Conservation (phyloP, 1,284 basidiomycete genomes). For the Marasmius sp. region DNA sequence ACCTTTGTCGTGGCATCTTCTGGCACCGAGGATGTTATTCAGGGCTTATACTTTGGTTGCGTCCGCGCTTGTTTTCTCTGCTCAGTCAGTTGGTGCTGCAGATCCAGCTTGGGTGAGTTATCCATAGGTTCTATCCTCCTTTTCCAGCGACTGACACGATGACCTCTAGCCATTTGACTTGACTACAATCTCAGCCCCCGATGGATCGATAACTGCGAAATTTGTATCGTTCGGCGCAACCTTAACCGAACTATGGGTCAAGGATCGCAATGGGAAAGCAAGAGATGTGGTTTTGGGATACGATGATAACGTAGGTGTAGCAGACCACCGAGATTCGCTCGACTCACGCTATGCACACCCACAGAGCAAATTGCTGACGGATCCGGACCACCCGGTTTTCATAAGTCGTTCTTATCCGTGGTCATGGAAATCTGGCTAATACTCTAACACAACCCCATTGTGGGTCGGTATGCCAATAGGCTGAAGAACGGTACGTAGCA, state of each 20-base stretch:
- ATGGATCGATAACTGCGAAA: slow-evolving; percentile 52
- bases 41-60: not conserved
- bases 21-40: not conserved
- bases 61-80: not conserved
- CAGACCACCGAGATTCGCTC: not conserved
- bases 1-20: not conserved
- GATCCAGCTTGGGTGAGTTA: not conserved
- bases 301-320: slow-evolving; percentile 44
- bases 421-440: not conserved
- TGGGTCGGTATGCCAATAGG: slow-evolving; percentile 44
- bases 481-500: slow-evolving; percentile 44
- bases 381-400: slow-evolving; percentile 49
- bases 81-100: not conserved
- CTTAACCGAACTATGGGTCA: slow-evolving; percentile 52
- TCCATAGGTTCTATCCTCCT: not conserved
- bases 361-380: slow-evolving; percentile 41
- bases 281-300: slow-evolving; percentile 54
- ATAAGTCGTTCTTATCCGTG: slow-evolving; percentile 31
- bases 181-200: slow-evolving; percentile 46
- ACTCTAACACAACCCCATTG: slow-evolving; percentile 6
- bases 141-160: not conserved
- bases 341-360: not conserved
- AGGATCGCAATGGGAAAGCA: slow-evolving; percentile 42
- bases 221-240: slow-evolving; percentile 55
- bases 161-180: slow-evolving; percentile 45